phyloP scores from a whole-genome alignment of 805 yeast species.

The Pichia rugopelliculosa region DNA sequence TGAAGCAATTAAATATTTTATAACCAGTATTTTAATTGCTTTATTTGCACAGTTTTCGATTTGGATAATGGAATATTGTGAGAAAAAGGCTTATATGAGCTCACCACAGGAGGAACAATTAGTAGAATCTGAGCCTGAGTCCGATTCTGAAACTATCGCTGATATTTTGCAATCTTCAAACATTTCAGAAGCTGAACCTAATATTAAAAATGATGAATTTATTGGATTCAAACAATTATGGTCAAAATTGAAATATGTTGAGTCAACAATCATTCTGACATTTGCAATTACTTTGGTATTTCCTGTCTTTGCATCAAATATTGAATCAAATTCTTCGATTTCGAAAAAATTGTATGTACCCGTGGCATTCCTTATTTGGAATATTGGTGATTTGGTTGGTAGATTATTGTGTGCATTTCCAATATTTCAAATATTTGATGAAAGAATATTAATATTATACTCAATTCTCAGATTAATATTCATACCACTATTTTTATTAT shows the following conservation, averaged over 20 bases:
- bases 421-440: slow-evolving; percentile 35
- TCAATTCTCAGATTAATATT: slow-evolving; percentile 50
- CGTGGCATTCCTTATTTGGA: slow-evolving; percentile 77
- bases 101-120: not conserved
- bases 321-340: slow-evolving; percentile 35
- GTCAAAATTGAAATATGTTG: slow-evolving; percentile 55
- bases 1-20: slow-evolving; percentile 33
- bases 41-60: slow-evolving; percentile 16
- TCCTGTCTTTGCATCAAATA: slow-evolving; percentile 83
- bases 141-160: not conserved
- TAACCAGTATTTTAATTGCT: slow-evolving; percentile 23
- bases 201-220: slow-evolving; percentile 20
- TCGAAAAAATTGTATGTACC: slow-evolving; percentile 53
- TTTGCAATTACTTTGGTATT: slow-evolving; percentile 71
- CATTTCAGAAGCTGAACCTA: not conserved
- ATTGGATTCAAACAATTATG: slow-evolving; percentile 58
- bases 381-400: slow-evolving; percentile 79
- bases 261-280: slow-evolving; percentile 61
- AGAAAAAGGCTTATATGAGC: slow-evolving; percentile 12
- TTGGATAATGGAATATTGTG: slow-evolving; percentile 19
- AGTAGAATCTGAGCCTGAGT: no score
- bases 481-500: slow-evolving; percentile 65
- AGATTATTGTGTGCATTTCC: slow-evolving; percentile 56
- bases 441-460: slow-evolving; percentile 41
- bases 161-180: not conserved